Evolutionary conservation across 768 basidiomycete genomes (phyloP).

Genomic region (Rhodotorula toruloides): DNA sequence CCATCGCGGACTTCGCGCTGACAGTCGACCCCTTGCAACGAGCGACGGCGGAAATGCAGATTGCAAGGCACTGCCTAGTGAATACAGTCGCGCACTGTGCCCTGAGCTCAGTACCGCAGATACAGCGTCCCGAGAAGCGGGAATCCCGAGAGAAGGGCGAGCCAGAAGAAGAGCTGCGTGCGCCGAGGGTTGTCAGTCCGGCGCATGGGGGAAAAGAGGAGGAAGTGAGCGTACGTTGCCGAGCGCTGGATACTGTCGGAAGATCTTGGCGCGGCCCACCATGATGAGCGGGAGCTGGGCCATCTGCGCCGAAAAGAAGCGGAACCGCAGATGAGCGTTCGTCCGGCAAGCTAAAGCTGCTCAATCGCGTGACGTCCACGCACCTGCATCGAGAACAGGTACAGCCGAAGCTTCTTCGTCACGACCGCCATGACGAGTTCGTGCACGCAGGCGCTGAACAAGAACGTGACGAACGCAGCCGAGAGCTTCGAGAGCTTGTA

Average conservation of each 20-base stretch:
- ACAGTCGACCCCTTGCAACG: too few relatives aligned
- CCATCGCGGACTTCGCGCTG: too few relatives aligned
- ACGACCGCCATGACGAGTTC: constrained; percentile 87
- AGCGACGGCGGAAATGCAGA: too few relatives aligned
- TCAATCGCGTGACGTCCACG: too few relatives aligned
- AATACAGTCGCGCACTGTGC: too few relatives aligned
- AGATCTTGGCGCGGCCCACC: constrained; percentile 65
- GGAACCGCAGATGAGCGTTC: too few relatives aligned
- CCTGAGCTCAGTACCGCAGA: constrained; percentile 56
- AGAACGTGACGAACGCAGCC: constrained; percentile 91
- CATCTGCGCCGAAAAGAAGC: constrained; percentile 53
- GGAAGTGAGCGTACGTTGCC: constrained; percentile 44
- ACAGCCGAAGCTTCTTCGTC: constrained; percentile 76
- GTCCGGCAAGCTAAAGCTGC: too few relatives aligned
- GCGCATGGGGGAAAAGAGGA: neutral
- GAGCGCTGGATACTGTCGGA: constrained; percentile 73
- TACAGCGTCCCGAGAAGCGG: constrained; percentile 82
- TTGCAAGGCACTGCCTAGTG: too few relatives aligned
- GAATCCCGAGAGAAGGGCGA: constrained; percentile 77
- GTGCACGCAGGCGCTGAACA: constrained; percentile 65
- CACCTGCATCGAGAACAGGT: constrained; percentile 72
- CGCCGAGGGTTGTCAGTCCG: constrained; percentile 54
- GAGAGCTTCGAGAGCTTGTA: constrained; percentile 66
- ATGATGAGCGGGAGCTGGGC: constrained; percentile 87
- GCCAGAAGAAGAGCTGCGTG: constrained; percentile 71